A percentile compares a stretch with the other conserved stretches of the same genome.
phyloP scores from a whole-genome alignment of 2,329 filamentous ascomycete species.

The Graphiopsis chlorocephala region DNA sequence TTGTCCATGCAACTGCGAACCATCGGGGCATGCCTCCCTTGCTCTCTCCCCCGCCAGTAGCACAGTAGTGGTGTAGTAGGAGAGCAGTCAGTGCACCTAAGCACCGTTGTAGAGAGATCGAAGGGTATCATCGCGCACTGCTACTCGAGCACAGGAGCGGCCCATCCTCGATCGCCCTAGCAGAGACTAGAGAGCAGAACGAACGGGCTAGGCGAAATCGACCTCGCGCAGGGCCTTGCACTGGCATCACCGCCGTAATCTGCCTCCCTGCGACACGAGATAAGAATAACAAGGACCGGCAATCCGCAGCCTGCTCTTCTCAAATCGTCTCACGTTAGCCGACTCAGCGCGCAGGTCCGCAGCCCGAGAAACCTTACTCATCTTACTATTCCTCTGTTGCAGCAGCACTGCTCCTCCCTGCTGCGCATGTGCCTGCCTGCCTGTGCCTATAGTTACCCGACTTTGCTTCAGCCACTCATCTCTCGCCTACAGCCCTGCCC shows the following conservation, averaged over 20 bases:
- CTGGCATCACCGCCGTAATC: not conserved
- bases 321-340: constrained; percentile 10
- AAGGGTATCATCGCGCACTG: not conserved
- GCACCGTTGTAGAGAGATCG: no score
- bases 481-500: not conserved
- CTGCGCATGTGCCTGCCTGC: not conserved
- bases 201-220: not conserved
- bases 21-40: not conserved
- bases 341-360: constrained; percentile 9
- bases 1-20: not conserved
- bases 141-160: not conserved
- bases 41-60: not conserved
- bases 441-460: not conserved
- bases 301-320: not conserved
- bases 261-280: not conserved
- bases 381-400: not conserved
- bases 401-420: not conserved
- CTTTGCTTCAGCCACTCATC: constrained; percentile 2
- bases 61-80: not conserved
- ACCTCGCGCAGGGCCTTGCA: not conserved
- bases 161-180: not conserved
- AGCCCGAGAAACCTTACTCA: not conserved
- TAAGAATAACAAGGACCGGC: not conserved
- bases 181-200: not conserved
- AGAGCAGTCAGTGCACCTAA: no score